phyloP scores from a whole-genome alignment of 495 filamentous ascomycete species.

The Neurospora sp. region DNA sequence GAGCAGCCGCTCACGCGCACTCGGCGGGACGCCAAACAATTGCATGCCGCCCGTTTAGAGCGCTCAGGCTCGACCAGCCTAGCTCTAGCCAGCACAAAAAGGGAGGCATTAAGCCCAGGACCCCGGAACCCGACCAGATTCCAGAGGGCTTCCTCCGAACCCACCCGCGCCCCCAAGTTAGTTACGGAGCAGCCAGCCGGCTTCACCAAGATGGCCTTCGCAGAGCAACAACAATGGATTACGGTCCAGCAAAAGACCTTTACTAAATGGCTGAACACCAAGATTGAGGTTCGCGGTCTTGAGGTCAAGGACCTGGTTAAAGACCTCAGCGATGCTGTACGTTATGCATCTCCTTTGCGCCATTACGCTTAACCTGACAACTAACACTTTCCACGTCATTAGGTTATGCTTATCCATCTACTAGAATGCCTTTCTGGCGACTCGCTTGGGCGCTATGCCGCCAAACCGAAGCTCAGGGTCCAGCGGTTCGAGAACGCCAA shows the following conservation, averaged over 20 bases:
- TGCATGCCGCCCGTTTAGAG: constrained; percentile 23
- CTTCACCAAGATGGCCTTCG: constrained; percentile 40
- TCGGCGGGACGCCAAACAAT: constrained; percentile 24
- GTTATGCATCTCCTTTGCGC: constrained; percentile 19
- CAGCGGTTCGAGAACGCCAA: constrained; percentile 99
- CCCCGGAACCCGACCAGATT: constrained; percentile 17
- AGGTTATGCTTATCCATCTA: constrained; percentile 92
- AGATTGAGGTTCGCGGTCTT: constrained; percentile 65
- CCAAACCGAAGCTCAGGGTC: constrained; percentile 88
- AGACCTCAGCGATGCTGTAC: constrained; percentile 87
- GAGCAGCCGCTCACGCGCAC: constrained; percentile 12
- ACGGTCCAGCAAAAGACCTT: constrained; percentile 99
- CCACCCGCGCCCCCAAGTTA: constrained; percentile 13
- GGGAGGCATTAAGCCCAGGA: constrained; percentile 2
- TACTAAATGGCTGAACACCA: constrained; percentile 98
- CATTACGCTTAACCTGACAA: not conserved
- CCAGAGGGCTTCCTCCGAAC: constrained; percentile 18
- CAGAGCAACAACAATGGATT: constrained; percentile 80
- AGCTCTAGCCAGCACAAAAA: constrained; percentile 15
- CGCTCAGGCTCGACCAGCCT: constrained; percentile 24
- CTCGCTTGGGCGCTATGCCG: constrained; percentile 91
- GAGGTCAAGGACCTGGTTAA: constrained; percentile 72
- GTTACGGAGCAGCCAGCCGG: constrained; percentile 1
- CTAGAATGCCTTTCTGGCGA: constrained; percentile 91
- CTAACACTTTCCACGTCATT: constrained; percentile 1